Conservation (phyloP, 768 basidiomycete genomes). For the Sarcodon aspratus region DNA sequence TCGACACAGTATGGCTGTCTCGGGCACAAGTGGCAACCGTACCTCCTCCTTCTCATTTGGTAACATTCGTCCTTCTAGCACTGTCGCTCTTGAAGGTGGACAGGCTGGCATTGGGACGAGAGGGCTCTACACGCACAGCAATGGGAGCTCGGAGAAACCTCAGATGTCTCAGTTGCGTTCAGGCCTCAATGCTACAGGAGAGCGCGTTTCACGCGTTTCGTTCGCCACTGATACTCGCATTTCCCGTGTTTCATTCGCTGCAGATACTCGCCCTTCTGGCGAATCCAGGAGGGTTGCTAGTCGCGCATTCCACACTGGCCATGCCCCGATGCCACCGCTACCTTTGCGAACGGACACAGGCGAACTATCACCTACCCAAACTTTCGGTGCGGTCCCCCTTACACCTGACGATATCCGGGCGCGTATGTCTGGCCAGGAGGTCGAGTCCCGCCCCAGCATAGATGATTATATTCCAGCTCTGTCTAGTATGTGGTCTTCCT, state of each 20-base stretch:
- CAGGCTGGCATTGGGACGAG: constrained; percentile 29
- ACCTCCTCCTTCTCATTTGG: constrained; percentile 47
- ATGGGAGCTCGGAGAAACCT: constrained; percentile 10
- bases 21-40: constrained; percentile 20
- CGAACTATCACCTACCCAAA: constrained; percentile 31
- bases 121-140: constrained; percentile 11
- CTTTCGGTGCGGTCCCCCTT: constrained; percentile 27
- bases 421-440: constrained; percentile 28
- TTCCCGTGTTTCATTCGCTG: constrained; percentile 62
- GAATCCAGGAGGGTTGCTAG: constrained; percentile 28
- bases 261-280: constrained; percentile 36
- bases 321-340: constrained; percentile 24
- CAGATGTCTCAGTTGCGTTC: constrained; percentile 37
- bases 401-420: constrained; percentile 55
- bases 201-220: constrained; percentile 1
- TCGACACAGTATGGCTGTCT: constrained; percentile 50
- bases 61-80: constrained; percentile 33
- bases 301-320: constrained; percentile 29
- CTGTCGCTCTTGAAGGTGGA: constrained; percentile 32
- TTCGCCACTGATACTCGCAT: constrained; percentile 24
- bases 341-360: constrained; percentile 20
- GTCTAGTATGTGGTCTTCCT: constrained; percentile 33
- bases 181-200: constrained; percentile 37
- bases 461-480: constrained; percentile 65
- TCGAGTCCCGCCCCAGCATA: constrained; percentile 24